Evolutionary conservation across 345 rosid genomes (phyloP), one percentile per base, ranked within the genome.

Genomic region (Syzygium aqueum): DNA sequence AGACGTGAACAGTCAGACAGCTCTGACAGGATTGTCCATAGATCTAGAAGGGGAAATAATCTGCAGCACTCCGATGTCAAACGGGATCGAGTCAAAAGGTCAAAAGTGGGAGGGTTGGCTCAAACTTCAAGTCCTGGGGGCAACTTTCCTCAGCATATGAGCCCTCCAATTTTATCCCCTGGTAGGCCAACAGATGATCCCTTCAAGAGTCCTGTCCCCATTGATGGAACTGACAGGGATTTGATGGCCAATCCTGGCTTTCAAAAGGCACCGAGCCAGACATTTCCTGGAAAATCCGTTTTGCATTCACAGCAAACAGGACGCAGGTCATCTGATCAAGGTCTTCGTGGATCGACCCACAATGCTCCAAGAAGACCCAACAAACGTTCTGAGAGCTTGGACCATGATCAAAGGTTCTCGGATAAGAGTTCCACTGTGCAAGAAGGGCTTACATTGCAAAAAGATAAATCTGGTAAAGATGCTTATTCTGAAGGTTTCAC

Each of bases 1-100:
- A 92, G 90, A 90, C 90, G 82, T 54, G 98, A 93, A 84, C 91
- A 87, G 84, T 92, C 94, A 87, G 94, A 90, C 88, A 92, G 92
- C 87, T 86, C 93, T 23, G 94, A 92, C 88, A 94, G 89, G 91
- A 88, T 63, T 53, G 77, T 87, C n/a, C 90, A 88, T 73, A 94
- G 94, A 90, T 89, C 95, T 85, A 94, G 89, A 91, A 92, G 93
- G 40, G 92, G 86, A 53, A 88, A 90, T 84, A 95, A 91, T 84
- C 67, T 51, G 63, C 95, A 91, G 91, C 90, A 84, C 85, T 51
- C 88, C 43, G 90, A 90, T 88, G 91, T 89, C 91, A 93, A 91
- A 89, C 88, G 94, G 80, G 94, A 90, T 73, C 91, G 46, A 54
- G 56, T 85, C 37, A 94, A 95, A 92, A 94, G 93, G 88, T 86